Evolutionary conservation across 139 green algal genomes (phyloP), one percentile per base, ranked within the genome.

Genomic region (Spirogloea muscicola): DNA sequence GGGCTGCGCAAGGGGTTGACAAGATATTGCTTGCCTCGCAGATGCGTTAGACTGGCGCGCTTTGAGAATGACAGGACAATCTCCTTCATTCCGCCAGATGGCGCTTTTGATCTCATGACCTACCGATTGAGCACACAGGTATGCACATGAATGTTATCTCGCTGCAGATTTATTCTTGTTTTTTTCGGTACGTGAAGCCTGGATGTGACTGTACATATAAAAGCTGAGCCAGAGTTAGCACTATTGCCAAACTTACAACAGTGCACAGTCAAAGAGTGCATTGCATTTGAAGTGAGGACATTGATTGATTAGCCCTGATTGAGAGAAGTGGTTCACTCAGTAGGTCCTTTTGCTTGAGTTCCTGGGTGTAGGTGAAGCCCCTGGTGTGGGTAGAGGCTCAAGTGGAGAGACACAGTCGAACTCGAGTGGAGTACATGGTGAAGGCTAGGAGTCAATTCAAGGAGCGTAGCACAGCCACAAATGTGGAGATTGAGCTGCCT

Each of bases 1-100:
- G n/a, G n/a, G n/a, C n/a, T n/a, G 46, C 46, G 21, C 21, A n/a
- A 55, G n/a, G 21, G 21, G 21, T 55, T 55, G 21, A n/a, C 21
- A 55, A 21, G 46, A 55, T 55, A 55, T 31, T 31, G 21, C 10
- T 64, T n/a, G 6, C 29, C 59, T 77, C n/a, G 27, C 73, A 81
- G 73, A 49, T 81, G 93, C 69, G 94, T 99, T 55, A 84, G 94
- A 2, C 85, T 99, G 6, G 86, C 93, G 3, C 86, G 90, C 3
- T 99, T 98, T 83, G 94, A 98, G 62, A 93, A 93, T 49, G 94
- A 99, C 86, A 83, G 94, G 38, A 98, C 93, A 49, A 98, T 99
- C 70, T 95, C 91, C 68, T 99, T 99, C 88, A 96, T 98, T 58
- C 94, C 94, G 1, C 94, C 94, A 0, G 94, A 99, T 60, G 94